phyloP scores from a whole-genome alignment of 495 filamentous ascomycete species.

The Xylaria grammica region DNA sequence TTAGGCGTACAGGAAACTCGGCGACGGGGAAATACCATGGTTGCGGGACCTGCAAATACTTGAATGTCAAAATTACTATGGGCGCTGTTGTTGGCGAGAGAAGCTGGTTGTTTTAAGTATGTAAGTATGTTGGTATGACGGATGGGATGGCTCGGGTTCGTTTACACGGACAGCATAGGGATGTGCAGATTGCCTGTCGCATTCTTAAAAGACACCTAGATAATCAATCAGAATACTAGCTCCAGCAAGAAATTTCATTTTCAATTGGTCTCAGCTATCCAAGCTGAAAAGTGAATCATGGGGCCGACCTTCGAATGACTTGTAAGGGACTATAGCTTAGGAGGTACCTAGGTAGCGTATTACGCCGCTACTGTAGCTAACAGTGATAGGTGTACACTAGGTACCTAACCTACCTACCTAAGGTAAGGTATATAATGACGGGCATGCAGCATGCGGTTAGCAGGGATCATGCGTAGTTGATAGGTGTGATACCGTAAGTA shows the following conservation, averaged over 20 bases:
- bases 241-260: neutral
- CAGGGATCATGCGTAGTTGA: too few relatives aligned
- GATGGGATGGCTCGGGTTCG: neutral
- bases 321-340: too few relatives aligned
- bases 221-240: neutral
- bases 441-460: too few relatives aligned
- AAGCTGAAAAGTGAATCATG: too few relatives aligned
- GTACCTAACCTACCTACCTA: too few relatives aligned
- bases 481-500: too few relatives aligned
- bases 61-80: constrained; percentile 32
- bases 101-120: constrained; percentile 17
- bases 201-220: constrained; percentile 3
- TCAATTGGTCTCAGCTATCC: neutral
- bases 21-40: constrained; percentile 39
- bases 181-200: constrained; percentile 14
- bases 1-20: constrained; percentile 30
- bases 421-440: too few relatives aligned
- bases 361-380: too few relatives aligned
- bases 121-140: neutral
- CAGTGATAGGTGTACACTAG: too few relatives aligned
- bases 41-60: constrained; percentile 31
- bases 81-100: constrained; percentile 17
- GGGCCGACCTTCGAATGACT: too few relatives aligned
- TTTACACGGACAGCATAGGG: neutral
- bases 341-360: too few relatives aligned